Percentiles rank a stretch among this genome's conserved stretches.
phyloP scores from a whole-genome alignment of 371 early-diverging fungal genomes.

The Gilbertella persicaria region DNA sequence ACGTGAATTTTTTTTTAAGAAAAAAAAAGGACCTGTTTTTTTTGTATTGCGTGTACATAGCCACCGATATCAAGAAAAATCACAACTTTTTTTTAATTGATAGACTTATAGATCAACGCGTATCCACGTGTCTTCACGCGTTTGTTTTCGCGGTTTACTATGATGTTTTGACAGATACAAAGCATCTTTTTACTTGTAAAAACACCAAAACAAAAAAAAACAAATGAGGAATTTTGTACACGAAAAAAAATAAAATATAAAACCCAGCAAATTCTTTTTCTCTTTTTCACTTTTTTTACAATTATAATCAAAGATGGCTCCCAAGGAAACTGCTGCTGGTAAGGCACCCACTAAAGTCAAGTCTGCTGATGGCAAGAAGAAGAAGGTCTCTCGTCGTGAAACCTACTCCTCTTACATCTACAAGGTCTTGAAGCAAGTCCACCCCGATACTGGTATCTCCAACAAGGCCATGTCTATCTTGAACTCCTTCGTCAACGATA shows the following conservation, averaged over 20 bases:
- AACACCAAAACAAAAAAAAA: slow-evolving; percentile 1
- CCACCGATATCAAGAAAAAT: background rate
- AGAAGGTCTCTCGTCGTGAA: slow-evolving; percentile 75
- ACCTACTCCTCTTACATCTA: slow-evolving; percentile 96
- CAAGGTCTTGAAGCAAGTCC: slow-evolving; percentile 97
- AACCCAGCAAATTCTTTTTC: slow-evolving; percentile 9
- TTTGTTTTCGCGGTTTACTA: slow-evolving; percentile 3
- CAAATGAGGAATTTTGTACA: no score
- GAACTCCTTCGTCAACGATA: slow-evolving; percentile 98
- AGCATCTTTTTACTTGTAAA: background rate
- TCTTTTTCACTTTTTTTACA: slow-evolving; percentile 21
- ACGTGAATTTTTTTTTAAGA: no score
- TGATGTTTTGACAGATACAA: background rate
- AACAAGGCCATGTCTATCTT: slow-evolving; percentile 99
- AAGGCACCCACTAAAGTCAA: slow-evolving; percentile 60
- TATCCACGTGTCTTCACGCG: slow-evolving; percentile 10
- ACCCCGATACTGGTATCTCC: slow-evolving; percentile 97
- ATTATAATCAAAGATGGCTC: slow-evolving; percentile 55
- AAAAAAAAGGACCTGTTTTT: background rate
- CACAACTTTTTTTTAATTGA: slow-evolving; percentile 1
- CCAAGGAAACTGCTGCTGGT: slow-evolving; percentile 58
- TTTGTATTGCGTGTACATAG: background rate
- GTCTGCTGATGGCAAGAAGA: slow-evolving; percentile 48
- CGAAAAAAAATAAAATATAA: slow-evolving; percentile 1
- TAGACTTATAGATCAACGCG: background rate